Percentiles rank a stretch among this genome's conserved stretches.
Conservation (phyloP, 257 asterid genomes). For the Knoxia roxburghii region DNA sequence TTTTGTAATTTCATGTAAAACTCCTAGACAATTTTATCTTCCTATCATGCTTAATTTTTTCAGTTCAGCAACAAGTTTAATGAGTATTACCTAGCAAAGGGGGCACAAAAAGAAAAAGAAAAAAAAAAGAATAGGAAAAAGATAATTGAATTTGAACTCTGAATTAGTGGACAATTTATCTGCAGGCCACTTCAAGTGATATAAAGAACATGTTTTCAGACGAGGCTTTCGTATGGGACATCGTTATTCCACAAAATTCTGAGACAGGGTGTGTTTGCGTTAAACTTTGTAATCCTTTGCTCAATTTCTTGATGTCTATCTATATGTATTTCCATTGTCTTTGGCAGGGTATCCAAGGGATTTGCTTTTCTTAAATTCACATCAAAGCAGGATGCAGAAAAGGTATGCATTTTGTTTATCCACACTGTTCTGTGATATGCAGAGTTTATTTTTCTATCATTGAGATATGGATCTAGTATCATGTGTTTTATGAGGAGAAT, state of each 20-base stretch:
- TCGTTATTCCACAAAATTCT: constrained; percentile 71
- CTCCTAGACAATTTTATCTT: background rate
- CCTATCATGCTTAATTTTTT: background rate
- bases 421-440: background rate
- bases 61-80: background rate
- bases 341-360: constrained; percentile 73
- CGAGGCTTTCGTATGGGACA: constrained; percentile 89
- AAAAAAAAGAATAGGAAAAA: background rate
- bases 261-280: constrained; percentile 56
- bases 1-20: background rate
- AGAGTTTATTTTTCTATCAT: background rate
- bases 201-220: constrained; percentile 67
- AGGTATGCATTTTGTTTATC: constrained; percentile 33
- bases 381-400: constrained; percentile 80
- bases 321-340: constrained; percentile 15
- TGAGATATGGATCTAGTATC: background rate
- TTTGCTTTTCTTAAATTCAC: constrained; percentile 93
- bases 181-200: constrained; percentile 73
- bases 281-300: background rate
- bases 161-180: constrained; percentile 20
- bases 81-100: background rate
- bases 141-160: background rate
- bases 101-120: background rate
- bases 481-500: background rate
- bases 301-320: background rate